These are phyloP conservation scores for Chalaropsis thielavioides DNA, from an alignment of 2,329 filamentous ascomycete species.

Conservation along the genomic window DNA sequence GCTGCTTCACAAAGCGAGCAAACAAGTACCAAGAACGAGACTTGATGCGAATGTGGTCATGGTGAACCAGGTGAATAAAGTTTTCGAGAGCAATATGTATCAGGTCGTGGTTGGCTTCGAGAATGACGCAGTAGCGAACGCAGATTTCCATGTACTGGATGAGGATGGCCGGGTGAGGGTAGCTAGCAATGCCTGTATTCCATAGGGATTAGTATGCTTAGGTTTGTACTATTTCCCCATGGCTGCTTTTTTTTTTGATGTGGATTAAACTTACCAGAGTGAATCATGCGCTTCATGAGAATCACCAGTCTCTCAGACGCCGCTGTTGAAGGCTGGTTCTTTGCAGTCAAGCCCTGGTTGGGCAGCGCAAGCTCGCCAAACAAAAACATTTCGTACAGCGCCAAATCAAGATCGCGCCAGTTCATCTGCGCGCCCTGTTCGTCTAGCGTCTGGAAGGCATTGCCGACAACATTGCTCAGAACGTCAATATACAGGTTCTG, in stretches of 20 bases:
- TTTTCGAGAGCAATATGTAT: slow-evolving; percentile 81
- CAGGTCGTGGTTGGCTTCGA: slow-evolving; percentile 66
- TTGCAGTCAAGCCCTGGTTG: slow-evolving; percentile 72
- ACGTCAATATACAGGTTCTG: slow-evolving; percentile 79
- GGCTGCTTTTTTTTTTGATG: neutral
- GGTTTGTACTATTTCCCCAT: slow-evolving; percentile 9
- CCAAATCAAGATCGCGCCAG: slow-evolving; percentile 90
- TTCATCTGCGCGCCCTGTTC: slow-evolving; percentile 62
- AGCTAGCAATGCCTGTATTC: slow-evolving; percentile 58
- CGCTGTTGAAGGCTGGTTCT: slow-evolving; percentile 64
- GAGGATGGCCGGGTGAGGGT: slow-evolving; percentile 80
- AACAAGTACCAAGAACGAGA: slow-evolving; percentile 95
- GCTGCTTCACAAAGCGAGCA: slow-evolving; percentile 77
- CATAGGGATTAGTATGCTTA: slow-evolving; percentile 20
- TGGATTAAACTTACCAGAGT: slow-evolving; percentile 51
- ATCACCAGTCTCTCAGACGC: slow-evolving; percentile 70
- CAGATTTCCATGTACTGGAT: slow-evolving; percentile 98
- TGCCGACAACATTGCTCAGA: slow-evolving; percentile 73
- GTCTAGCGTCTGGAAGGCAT: slow-evolving; percentile 68
- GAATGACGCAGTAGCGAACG: slow-evolving; percentile 83
- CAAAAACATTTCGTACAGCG: slow-evolving; percentile 85
- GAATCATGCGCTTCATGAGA: slow-evolving; percentile 94
- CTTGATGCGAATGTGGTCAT: slow-evolving; percentile 72
- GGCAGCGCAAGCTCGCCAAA: slow-evolving; percentile 91
- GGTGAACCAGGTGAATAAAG: slow-evolving; percentile 82